These are phyloP conservation scores for Areca catechu DNA, from an alignment of 176 grass and related monocot genomes.

Conservation along the genomic window DNA sequence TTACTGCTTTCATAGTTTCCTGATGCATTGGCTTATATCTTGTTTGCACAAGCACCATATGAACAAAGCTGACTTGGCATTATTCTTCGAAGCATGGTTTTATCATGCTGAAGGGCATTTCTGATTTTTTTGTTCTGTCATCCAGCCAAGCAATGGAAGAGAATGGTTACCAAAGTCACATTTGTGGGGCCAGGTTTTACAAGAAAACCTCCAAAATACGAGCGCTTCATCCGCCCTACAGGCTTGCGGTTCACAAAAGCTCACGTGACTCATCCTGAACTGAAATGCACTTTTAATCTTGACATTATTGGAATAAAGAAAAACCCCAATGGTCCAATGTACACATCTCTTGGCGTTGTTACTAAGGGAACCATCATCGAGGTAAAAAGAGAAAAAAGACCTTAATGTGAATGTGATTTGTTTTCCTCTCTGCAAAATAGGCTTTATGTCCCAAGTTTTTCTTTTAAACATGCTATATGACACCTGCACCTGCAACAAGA, in stretches of 20 bases:
- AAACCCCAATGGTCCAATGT: conserved; percentile 89
- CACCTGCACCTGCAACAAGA: too few relatives aligned
- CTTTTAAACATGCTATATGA: too few relatives aligned
- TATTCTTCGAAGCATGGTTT: too few relatives aligned
- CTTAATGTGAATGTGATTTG: too few relatives aligned
- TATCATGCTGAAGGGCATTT: too few relatives aligned
- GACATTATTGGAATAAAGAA: conserved; percentile 92
- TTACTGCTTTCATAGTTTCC: too few relatives aligned
- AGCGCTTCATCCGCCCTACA: conserved; percentile 73
- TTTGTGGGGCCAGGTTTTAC: conserved; percentile 88
- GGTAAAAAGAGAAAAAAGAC: conserved; percentile 14
- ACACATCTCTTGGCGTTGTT: conserved; percentile 86
- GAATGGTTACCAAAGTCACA: conserved; percentile 88
- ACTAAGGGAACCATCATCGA: conserved; percentile 89
- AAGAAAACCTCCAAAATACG: conserved; percentile 87
- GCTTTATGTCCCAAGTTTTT: too few relatives aligned
- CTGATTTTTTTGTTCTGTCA: background rate
- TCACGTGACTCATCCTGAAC: conserved; percentile 80
- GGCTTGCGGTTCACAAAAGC: conserved; percentile 82
- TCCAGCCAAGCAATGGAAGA: conserved; percentile 93
- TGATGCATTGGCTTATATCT: too few relatives aligned
- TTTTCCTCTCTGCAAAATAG: too few relatives aligned
- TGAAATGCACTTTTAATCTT: conserved; percentile 89
- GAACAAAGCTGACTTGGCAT: too few relatives aligned
- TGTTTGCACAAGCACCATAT: too few relatives aligned